Conservation (phyloP, 192 early-diverging fungal genomes). For the Mortierella hygrophila region DNA sequence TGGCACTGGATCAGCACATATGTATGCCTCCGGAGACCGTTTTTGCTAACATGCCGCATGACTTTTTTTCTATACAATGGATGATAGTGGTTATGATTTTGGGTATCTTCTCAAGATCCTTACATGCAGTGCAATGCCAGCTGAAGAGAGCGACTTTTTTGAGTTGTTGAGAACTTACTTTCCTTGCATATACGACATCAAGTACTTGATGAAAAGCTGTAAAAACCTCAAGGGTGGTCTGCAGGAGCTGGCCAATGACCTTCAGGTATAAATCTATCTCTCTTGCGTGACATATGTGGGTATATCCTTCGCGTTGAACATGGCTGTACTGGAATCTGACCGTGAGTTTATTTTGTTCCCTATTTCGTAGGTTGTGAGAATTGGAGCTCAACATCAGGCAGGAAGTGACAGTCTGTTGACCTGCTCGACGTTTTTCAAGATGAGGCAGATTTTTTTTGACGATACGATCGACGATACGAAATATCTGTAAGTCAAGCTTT, state of each 20-base stretch:
- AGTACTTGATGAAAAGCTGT: conserved; percentile 97
- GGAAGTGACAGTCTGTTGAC: conserved; percentile 98
- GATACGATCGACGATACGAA: conserved; percentile 94
- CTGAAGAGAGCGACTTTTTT: conserved; percentile 97
- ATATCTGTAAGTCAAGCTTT: conserved; percentile 73
- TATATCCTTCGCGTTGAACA: background rate
- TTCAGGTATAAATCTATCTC: conserved; percentile 71
- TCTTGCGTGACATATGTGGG: background rate
- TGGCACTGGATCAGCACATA: background rate
- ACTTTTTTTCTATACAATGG: conserved; percentile 51
- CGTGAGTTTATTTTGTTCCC: background rate
- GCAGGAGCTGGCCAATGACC: conserved; percentile 98
- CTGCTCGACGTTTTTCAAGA: conserved; percentile 97
- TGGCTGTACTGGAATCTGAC: background rate
- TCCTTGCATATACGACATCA: conserved; percentile 99
- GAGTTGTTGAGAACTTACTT: conserved; percentile 92
- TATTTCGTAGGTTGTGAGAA: conserved; percentile 76
- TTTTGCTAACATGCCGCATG: background rate
- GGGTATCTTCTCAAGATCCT: conserved; percentile 97
- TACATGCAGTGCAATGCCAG: conserved; percentile 90
- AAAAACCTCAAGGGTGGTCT: conserved; percentile 96
- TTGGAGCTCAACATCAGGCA: conserved; percentile 99
- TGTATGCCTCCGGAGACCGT: background rate
- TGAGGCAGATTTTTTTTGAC: conserved; percentile 97
- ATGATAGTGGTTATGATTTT: conserved; percentile 94